Evolutionary conservation across 805 yeast genomes (phyloP).

Genomic region (Wickerhamiella shivajii): DNA sequence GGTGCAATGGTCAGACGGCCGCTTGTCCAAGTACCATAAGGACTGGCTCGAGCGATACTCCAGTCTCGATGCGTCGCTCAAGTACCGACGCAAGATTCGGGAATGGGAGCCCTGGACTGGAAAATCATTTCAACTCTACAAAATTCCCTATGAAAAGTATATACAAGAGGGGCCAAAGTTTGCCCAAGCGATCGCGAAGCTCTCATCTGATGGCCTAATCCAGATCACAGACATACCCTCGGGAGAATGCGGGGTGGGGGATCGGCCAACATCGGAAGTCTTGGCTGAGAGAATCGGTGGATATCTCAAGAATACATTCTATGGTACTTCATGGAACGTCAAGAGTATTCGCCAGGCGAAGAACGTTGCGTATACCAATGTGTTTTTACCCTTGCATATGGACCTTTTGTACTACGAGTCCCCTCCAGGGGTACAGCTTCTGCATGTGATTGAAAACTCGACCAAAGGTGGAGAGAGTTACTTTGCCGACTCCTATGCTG

Average conservation of each 20-base stretch:
- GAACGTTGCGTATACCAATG: constrained; percentile 56
- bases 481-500: constrained; percentile 56
- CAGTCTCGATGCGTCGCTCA: constrained; percentile 24
- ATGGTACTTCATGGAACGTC: constrained; percentile 60
- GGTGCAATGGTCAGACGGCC: constrained; percentile 38
- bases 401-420: constrained; percentile 64
- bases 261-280: constrained; percentile 23
- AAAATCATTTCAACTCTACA: constrained; percentile 20
- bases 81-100: constrained; percentile 18
- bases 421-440: constrained; percentile 64
- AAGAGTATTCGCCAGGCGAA: constrained; percentile 37
- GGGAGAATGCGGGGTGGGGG: constrained; percentile 16
- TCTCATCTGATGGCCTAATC: constrained; percentile 43
- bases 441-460: constrained; percentile 35
- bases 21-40: constrained; percentile 29
- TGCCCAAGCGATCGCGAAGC: constrained; percentile 28
- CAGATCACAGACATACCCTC: constrained; percentile 41
- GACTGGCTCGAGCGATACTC: constrained; percentile 35
- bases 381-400: constrained; percentile 59
- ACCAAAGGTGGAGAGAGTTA: constrained; percentile 53
- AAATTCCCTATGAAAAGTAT: constrained; percentile 30
- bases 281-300: constrained; percentile 42
- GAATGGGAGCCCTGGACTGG: constrained; percentile 6
- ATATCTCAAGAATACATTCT: constrained; percentile 54
- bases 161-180: constrained; percentile 27